A percentile compares a stretch with the other conserved stretches of the same genome.
These are phyloP conservation scores for Daucus carota DNA, from an alignment of 129 eudicot species.

Conservation along the genomic window DH1_v3.0 NC_030389.2:31757001-31757500, in stretches of 20 bases:
- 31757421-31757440: constrained; percentile 69
- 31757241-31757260: constrained; percentile 97
- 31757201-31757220: constrained; percentile 79
- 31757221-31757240: constrained; percentile 89
- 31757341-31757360: constrained; percentile 94
- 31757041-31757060: constrained; percentile 15
- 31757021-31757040: constrained; percentile 89
- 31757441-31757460: constrained; percentile 84
- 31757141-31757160: constrained; percentile 98
- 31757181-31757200: constrained; percentile 67
- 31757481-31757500: background rate
- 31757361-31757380: constrained; percentile 89
- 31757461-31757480: constrained; percentile 57
- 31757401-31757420: constrained; percentile 86
- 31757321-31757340: constrained; percentile 64
- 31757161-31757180: constrained; percentile 84
- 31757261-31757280: constrained; percentile 90
- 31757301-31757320: constrained; percentile 88
- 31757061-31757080: background rate
- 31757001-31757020: constrained; percentile 81
- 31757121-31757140: constrained; percentile 82
- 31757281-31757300: constrained; percentile 72
- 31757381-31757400: constrained; percentile 75
- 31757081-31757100: background rate
- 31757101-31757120: background rate